Conservation (phyloP, 1,139 yeast genomes). For the Trichomonascaceae sp. region DNA sequence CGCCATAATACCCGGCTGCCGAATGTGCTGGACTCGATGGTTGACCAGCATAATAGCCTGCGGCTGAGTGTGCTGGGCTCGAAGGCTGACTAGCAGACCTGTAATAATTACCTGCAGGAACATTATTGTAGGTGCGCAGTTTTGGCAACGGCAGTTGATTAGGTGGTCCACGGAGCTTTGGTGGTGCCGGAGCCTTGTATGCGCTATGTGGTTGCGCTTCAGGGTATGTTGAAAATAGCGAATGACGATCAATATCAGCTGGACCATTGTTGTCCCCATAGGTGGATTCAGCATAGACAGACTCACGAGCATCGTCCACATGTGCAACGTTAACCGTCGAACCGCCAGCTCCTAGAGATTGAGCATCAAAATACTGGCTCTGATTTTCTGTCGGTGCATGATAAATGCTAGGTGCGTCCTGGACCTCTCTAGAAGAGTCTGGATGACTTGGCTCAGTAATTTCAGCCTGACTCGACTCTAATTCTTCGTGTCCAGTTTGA, state of each 20-base stretch:
- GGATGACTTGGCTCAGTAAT: neutral
- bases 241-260: neutral
- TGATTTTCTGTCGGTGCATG: neutral
- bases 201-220: neutral
- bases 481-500: neutral
- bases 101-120: neutral
- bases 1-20: neutral
- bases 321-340: neutral
- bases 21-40: neutral
- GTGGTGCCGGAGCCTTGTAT: neutral
- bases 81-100: neutral
- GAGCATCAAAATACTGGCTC: neutral
- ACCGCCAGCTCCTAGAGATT: neutral
- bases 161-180: neutral
- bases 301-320: neutral
- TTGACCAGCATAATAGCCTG: constrained; percentile 1
- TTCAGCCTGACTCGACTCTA: neutral
- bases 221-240: neutral
- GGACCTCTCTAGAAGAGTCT: neutral
- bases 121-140: neutral
- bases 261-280: neutral
- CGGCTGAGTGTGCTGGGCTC: neutral
- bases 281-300: neutral
- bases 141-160: neutral
- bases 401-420: neutral